A percentile compares a stretch with the other conserved stretches of the same genome.
Evolutionary conservation across 306 rosid species (phyloP).

Genomic region (Phaseolus lunatus): DNA sequence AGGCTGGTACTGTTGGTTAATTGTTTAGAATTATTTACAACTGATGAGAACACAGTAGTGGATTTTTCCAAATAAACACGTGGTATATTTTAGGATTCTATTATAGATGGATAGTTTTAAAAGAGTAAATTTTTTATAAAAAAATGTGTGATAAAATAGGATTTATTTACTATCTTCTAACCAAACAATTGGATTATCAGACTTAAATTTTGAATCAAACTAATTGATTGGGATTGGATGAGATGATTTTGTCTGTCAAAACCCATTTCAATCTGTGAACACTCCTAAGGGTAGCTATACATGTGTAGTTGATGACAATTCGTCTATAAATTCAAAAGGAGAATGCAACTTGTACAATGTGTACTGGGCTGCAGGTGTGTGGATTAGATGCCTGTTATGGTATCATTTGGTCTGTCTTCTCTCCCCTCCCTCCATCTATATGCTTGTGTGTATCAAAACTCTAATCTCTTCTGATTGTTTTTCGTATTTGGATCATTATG

Average conservation of each 20-base stretch:
- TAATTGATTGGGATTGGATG: background rate
- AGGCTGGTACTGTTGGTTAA: constrained; percentile 5
- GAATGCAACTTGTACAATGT: background rate
- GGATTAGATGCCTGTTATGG: background rate
- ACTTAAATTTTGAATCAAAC: background rate
- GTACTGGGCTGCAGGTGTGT: background rate
- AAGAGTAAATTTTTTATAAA: background rate
- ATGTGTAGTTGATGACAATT: background rate
- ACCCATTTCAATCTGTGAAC: background rate
- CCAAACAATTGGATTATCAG: background rate
- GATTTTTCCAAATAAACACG: background rate
- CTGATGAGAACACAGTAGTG: constrained; percentile 10
- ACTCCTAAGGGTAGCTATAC: background rate
- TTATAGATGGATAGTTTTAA: constrained; percentile 2
- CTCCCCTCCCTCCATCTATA: background rate
- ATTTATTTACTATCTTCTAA: background rate
- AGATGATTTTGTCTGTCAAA: background rate
- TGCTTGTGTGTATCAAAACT: background rate
- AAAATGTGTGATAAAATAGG: background rate
- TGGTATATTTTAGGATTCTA: background rate
- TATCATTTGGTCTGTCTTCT: background rate
- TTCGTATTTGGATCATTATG: background rate
- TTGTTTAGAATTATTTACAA: constrained; percentile 1
- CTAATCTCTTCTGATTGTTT: background rate
- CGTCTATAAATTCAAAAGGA: background rate